Conservation (phyloP, 805 yeast genomes). For the Yarrowia hollandica region DNA sequence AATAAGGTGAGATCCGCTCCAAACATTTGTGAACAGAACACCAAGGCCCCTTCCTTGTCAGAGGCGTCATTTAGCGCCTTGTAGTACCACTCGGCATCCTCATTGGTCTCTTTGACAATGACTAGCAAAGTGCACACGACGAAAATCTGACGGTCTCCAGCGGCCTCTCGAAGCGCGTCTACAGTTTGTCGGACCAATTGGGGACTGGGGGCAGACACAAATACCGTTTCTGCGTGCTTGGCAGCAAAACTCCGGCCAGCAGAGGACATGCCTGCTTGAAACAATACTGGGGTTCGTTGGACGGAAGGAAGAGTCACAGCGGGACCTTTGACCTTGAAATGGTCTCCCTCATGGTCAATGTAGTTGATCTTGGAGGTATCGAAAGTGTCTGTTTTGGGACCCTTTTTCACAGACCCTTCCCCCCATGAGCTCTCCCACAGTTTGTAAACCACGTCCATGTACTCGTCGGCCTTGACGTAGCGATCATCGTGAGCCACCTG, state of each 20-base stretch:
- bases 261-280: slow-evolving; percentile 50
- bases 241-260: slow-evolving; percentile 48
- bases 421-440: slow-evolving; percentile 48
- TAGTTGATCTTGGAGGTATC: slow-evolving; percentile 46
- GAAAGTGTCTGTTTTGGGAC: slow-evolving; percentile 34
- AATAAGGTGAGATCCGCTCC: background rate
- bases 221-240: slow-evolving; percentile 47
- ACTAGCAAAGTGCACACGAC: slow-evolving; percentile 1
- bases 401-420: slow-evolving; percentile 45
- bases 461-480: slow-evolving; percentile 47
- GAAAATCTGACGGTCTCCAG: slow-evolving; percentile 35
- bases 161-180: slow-evolving; percentile 41
- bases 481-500: slow-evolving; percentile 47
- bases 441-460: slow-evolving; percentile 45
- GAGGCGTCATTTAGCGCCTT: slow-evolving; percentile 5
- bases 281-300: slow-evolving; percentile 48
- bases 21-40: slow-evolving; percentile 4
- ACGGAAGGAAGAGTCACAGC: slow-evolving; percentile 48
- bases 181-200: slow-evolving; percentile 40
- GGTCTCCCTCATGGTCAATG: slow-evolving; percentile 47
- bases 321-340: slow-evolving; percentile 48
- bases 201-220: slow-evolving; percentile 44
- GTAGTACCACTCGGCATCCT: slow-evolving; percentile 3
- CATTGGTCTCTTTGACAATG: slow-evolving; percentile 7
- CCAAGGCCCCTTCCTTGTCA: slow-evolving; percentile 4